phyloP scores from a whole-genome alignment of 352 stramenopile genomes.

The Proteromonas lacertae region DNA sequence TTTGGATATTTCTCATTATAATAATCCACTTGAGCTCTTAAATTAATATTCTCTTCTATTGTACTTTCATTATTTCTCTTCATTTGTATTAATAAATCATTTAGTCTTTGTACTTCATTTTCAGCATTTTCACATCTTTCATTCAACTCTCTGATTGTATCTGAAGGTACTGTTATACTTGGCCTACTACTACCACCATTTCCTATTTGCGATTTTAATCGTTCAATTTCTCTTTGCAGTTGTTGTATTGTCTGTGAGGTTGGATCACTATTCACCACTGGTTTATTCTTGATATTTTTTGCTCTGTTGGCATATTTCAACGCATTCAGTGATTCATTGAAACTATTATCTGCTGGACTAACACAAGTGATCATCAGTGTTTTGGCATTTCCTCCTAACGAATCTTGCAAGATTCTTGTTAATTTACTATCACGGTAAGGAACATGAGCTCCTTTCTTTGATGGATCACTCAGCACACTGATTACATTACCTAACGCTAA shows the following conservation, averaged over 20 bases:
- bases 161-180: background rate
- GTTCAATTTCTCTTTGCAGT: background rate
- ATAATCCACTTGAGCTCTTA: too few relatives aligned
- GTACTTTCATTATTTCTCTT: too few relatives aligned
- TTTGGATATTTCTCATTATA: too few relatives aligned
- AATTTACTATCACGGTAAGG: constrained; percentile 58
- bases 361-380: constrained; percentile 42
- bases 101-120: background rate
- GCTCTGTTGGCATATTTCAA: constrained; percentile 68
- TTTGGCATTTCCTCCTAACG: constrained; percentile 12
- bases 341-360: constrained; percentile 34
- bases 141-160: background rate
- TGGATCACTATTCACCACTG: constrained; percentile 57
- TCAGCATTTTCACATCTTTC: background rate
- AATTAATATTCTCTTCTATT: too few relatives aligned
- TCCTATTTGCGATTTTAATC: background rate
- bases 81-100: background rate
- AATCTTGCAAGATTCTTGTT: constrained; percentile 23
- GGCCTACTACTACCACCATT: background rate
- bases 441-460: constrained; percentile 25
- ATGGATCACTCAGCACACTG: constrained; percentile 49
- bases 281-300: constrained; percentile 71
- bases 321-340: constrained; percentile 54
- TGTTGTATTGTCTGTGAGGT: constrained; percentile 46
- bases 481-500: constrained; percentile 77